phyloP scores from a whole-genome alignment of 805 yeast genomes.

The Candida chauliodis region DNA sequence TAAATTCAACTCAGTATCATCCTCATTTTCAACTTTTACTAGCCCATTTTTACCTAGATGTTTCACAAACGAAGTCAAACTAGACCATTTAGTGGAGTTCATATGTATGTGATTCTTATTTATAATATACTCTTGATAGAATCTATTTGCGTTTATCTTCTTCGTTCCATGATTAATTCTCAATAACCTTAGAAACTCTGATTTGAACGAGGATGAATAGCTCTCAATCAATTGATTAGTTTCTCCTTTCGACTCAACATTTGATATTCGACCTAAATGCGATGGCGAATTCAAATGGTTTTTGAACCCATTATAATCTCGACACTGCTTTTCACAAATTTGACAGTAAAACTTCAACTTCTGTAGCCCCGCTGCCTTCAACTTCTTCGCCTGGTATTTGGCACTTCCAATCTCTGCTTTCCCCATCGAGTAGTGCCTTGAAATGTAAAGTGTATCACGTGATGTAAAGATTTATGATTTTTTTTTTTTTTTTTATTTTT shows the following conservation, averaged over 20 bases:
- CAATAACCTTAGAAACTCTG: conserved; percentile 61
- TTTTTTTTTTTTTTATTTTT: not conserved
- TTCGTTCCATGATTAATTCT: conserved; percentile 78
- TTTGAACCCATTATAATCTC: conserved; percentile 94
- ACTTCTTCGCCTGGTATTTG: conserved; percentile 67
- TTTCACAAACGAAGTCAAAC: conserved; percentile 64
- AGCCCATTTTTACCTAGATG: conserved; percentile 55
- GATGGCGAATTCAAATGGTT: conserved; percentile 83
- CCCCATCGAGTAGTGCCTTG: conserved; percentile 14
- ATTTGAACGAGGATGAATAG: conserved; percentile 57
- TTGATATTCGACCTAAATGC: conserved; percentile 56
- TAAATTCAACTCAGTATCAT: conserved; percentile 35
- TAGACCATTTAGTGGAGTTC: conserved; percentile 81
- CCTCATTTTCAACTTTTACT: conserved; percentile 44
- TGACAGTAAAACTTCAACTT: conserved; percentile 87
- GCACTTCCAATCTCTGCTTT: conserved; percentile 45
- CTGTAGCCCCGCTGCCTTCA: conserved; percentile 83
- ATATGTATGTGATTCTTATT: conserved; percentile 81
- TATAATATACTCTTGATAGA: conserved; percentile 82
- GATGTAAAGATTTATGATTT: not conserved
- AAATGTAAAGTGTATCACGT: not conserved
- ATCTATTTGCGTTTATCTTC: conserved; percentile 71
- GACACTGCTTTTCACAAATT: conserved; percentile 85
- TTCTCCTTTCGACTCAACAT: conserved; percentile 33
- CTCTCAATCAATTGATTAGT: conserved; percentile 50